Base-by-base conservation (phyloP, 108 stramenopile genomes). In the Nitzschia putrida region DNA sequence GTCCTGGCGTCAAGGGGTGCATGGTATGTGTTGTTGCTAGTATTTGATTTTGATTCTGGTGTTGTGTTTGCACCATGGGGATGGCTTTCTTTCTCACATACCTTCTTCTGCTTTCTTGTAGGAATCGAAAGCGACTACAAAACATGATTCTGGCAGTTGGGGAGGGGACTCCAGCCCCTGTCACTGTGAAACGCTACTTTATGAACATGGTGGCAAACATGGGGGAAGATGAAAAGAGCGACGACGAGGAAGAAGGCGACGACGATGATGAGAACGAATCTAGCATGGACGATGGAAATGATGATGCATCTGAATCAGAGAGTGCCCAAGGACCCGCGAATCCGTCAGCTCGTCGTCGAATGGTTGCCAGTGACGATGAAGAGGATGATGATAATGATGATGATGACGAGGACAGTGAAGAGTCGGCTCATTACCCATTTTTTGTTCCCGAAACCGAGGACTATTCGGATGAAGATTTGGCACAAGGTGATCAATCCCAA, bases 121-220 rank as follows among this genome's bases (percentile, higher is more conserved):
- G 91, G 91, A 92, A 92, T 75, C 67, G 67, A 40, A 59, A 66
- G 21, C 60, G 91, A 50, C 56, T 92, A 71, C 83, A 92, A 72
- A 89, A 92, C 63, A 85, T 88, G 79, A 92, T 83, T 57, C 73
- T 92, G 8, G 81, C 86, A 6, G 79, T 89, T 14, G 91, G 91
- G 12, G 87, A 88, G 4, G 83, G 80, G 10, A 89, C 88, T 26
- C 88, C 87, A 40, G 91, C 91, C 2, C 57, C 84, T 9, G 22
- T 63, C 13, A 58, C 79, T 61, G 38, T 51, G 73, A 34, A 4
- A 34, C 29, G 68, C 47, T 45, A 34, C 38, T 53, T 40, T 47
- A 37, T 6, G 12, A 11, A 38, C 29, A 40, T 60, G 54, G 16
- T 16, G 18, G 13, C 18, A 18, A 49, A 18, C 1, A 49, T 49